Conservation (phyloP, 1,139 yeast genomes). For the Geotrichum reessii region DNA sequence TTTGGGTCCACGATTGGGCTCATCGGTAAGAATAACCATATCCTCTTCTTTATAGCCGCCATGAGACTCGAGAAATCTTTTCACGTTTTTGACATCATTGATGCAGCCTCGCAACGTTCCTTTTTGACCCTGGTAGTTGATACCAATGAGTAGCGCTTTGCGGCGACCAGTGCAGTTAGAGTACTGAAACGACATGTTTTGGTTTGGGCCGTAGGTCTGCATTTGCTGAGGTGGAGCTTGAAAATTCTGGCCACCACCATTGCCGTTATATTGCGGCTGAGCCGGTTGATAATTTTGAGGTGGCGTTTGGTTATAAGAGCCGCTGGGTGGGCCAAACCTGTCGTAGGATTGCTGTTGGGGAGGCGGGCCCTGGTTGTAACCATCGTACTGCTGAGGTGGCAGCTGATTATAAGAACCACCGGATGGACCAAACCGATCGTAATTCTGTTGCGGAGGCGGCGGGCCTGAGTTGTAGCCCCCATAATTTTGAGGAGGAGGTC, state of each 20-base stretch:
- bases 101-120: conserved; percentile 79
- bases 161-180: conserved; percentile 70
- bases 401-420: neutral
- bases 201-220: conserved; percentile 37
- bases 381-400: neutral
- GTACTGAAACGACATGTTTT: conserved; percentile 48
- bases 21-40: conserved; percentile 80
- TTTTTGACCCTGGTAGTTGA: conserved; percentile 73
- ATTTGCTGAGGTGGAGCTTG: conserved; percentile 35
- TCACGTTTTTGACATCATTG: conserved; percentile 45
- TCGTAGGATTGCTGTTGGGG: neutral
- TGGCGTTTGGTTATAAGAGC: neutral
- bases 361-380: neutral
- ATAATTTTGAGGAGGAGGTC: neutral
- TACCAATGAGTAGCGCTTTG: conserved; percentile 81
- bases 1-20: conserved; percentile 50
- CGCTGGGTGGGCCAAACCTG: neutral
- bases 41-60: conserved; percentile 66
- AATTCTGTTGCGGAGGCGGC: neutral
- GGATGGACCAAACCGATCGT: neutral
- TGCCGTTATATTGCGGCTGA: conserved; percentile 13
- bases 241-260: conserved; percentile 25
- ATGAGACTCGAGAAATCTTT: conserved; percentile 29
- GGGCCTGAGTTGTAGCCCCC: neutral
- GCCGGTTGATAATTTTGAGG: conserved; percentile 1